phyloP scores from a whole-genome alignment of 495 filamentous ascomycete species.

The Podospora tetraspora region DNA sequence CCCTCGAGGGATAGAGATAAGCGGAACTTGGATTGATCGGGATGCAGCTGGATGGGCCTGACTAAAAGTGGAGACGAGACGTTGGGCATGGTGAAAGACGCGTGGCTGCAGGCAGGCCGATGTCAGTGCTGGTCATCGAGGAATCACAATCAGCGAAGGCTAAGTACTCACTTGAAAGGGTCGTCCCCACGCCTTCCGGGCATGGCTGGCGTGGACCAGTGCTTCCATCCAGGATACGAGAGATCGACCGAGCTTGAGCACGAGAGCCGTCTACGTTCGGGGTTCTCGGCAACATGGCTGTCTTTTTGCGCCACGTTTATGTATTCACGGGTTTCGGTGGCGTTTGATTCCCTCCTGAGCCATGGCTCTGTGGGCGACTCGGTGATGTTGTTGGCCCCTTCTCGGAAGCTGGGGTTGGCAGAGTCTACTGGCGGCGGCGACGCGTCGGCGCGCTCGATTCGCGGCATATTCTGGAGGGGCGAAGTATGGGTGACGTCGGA shows the following conservation, averaged over 20 bases:
- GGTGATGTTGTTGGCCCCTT: constrained; percentile 11
- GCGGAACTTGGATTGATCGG: constrained; percentile 46
- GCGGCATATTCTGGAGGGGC: constrained; percentile 19
- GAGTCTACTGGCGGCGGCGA: constrained; percentile 20
- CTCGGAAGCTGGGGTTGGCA: constrained; percentile 9
- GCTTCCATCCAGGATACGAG: constrained; percentile 37
- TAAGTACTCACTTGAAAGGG: constrained; percentile 34
- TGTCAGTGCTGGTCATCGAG: constrained; percentile 3
- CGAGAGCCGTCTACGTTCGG: constrained; percentile 4
- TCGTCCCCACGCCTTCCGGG: constrained; percentile 30
- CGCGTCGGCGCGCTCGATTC: constrained; percentile 8
- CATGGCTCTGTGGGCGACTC: constrained; percentile 3
- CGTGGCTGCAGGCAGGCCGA: constrained; percentile 25
- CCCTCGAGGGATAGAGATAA: constrained; percentile 77
- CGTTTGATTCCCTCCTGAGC: background rate
- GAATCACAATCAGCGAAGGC: background rate
- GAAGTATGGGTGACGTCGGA: constrained; percentile 19
- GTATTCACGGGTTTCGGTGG: background rate
- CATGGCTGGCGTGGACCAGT: constrained; percentile 32
- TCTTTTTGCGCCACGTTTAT: background rate
- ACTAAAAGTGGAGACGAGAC: constrained; percentile 26
- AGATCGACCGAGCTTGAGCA: constrained; percentile 36
- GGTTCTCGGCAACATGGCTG: background rate
- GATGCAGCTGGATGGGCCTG: constrained; percentile 24
- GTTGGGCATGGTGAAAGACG: constrained; percentile 34